These are phyloP conservation scores for Saitozyma podzolica DNA, from an alignment of 768 basidiomycete genomes.

Conservation along the genomic window DNA sequence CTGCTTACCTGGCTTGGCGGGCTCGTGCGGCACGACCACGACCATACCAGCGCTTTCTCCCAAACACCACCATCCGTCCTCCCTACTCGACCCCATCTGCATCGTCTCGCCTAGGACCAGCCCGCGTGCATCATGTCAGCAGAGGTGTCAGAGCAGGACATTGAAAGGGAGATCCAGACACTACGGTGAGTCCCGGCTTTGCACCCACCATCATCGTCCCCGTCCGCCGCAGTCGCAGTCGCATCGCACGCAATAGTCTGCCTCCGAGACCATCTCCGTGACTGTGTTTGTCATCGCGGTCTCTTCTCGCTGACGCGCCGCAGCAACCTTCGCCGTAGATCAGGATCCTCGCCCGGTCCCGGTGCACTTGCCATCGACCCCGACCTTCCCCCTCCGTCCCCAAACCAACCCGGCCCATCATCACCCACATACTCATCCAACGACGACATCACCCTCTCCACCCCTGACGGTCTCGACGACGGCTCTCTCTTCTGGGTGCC, in stretches of 20 bases:
- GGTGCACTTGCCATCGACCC: conserved; percentile 84
- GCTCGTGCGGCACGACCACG: no score
- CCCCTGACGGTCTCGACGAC: conserved; percentile 54
- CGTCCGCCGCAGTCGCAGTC: neutral
- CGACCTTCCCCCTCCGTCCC: conserved; percentile 76
- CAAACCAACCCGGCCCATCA: conserved; percentile 53
- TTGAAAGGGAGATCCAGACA: conserved; percentile 48
- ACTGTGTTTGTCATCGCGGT: no score
- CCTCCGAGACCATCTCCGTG: neutral
- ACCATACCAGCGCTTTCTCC: no score
- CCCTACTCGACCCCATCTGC: neutral
- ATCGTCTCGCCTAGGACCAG: neutral
- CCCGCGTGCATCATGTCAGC: conserved; percentile 17
- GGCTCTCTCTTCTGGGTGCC: conserved; percentile 99
- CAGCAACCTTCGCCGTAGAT: conserved; percentile 67
- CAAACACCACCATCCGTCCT: neutral
- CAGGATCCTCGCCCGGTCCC: conserved; percentile 69
- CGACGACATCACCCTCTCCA: conserved; percentile 41
- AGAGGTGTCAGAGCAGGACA: conserved; percentile 49
- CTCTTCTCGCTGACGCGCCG: neutral
- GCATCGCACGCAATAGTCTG: neutral
- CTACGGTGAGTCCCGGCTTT: conserved; percentile 32
- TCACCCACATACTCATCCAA: conserved; percentile 30
- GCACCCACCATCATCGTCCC: neutral
- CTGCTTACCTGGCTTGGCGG: no score